A percentile compares a stretch with the other conserved stretches of the same genome.
Conservation (phyloP, 441 rosid species). For the Populus hybrid region DNA sequence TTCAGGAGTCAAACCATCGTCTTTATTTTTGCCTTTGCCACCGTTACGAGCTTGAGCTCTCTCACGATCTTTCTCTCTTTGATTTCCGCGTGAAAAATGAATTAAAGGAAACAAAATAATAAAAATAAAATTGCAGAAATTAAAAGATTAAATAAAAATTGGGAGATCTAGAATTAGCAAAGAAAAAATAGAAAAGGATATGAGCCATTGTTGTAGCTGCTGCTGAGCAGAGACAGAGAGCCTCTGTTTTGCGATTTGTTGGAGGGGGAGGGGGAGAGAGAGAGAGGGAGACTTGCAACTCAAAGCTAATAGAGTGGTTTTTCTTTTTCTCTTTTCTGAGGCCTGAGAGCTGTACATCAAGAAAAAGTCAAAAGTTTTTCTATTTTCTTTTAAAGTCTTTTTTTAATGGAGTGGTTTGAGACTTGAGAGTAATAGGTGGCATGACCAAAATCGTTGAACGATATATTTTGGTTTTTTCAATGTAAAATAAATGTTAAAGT, state of each 20-base stretch:
- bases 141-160: background rate
- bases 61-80: conserved; percentile 73
- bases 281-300: background rate
- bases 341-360: background rate
- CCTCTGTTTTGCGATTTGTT: background rate
- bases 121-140: background rate
- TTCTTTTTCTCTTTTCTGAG: background rate
- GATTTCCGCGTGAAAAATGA: conserved; percentile 52
- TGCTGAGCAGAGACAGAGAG: background rate
- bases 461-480: too few species aligned
- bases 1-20: conserved; percentile 74
- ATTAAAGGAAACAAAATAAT: conserved; percentile 30
- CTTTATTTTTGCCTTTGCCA: conserved; percentile 49
- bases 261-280: background rate
- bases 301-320: background rate
- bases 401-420: background rate
- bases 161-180: background rate
- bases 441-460: too few species aligned
- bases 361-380: background rate
- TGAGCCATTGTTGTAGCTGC: conserved; percentile 36
- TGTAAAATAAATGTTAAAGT: too few species aligned
- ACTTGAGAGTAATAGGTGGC: background rate
- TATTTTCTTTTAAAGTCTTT: too few species aligned
- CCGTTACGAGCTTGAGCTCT: conserved; percentile 51
- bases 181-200: conserved; percentile 28